Conservation (phyloP, 768 basidiomycete species). For the Leucosporidium scottii region DNA sequence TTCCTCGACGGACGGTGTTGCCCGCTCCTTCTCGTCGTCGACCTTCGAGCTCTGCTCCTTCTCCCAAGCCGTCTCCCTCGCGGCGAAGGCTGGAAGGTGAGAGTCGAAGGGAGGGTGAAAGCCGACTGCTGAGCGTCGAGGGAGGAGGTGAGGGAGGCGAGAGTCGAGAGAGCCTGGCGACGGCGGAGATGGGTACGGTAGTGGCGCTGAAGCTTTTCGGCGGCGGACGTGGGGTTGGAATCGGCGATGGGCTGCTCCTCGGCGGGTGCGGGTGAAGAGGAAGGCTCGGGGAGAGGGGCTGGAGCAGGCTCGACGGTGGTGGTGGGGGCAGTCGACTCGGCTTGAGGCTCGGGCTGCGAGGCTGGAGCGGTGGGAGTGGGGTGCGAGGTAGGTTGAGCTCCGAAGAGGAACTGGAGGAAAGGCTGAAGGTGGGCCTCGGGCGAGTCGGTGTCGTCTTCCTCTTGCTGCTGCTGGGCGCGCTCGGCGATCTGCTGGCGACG, state of each 20-base stretch:
- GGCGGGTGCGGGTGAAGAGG: neutral
- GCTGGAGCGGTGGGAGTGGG: too few relatives aligned
- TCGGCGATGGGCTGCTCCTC: too few relatives aligned
- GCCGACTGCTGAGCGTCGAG: slow-evolving; percentile 34
- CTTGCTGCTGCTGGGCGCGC: too few relatives aligned
- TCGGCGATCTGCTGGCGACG: too few relatives aligned
- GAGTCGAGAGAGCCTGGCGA: slow-evolving; percentile 42
- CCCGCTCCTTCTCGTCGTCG: too few relatives aligned
- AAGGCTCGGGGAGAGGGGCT: neutral
- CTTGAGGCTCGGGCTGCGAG: too few relatives aligned
- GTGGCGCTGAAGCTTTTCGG: slow-evolving; percentile 7
- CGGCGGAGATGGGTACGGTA: slow-evolving; percentile 11
- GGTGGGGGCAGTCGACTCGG: neutral
- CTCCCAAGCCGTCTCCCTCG: slow-evolving; percentile 18
- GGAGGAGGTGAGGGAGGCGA: slow-evolving; percentile 43
- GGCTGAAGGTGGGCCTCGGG: too few relatives aligned
- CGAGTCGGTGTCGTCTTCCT: too few relatives aligned
- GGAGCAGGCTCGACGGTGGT: neutral
- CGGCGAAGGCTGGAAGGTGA: slow-evolving; percentile 40
- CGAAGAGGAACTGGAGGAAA: too few relatives aligned
- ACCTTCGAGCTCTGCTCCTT: slow-evolving; percentile 2
- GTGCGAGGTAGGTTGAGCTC: too few relatives aligned
- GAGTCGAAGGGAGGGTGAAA: slow-evolving; percentile 41
- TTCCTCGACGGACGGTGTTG: too few relatives aligned
- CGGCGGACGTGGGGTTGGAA: neutral